Base-by-base conservation (phyloP, 2,329 filamentous ascomycete species). In the Hyphodiscus sp. region DNA sequence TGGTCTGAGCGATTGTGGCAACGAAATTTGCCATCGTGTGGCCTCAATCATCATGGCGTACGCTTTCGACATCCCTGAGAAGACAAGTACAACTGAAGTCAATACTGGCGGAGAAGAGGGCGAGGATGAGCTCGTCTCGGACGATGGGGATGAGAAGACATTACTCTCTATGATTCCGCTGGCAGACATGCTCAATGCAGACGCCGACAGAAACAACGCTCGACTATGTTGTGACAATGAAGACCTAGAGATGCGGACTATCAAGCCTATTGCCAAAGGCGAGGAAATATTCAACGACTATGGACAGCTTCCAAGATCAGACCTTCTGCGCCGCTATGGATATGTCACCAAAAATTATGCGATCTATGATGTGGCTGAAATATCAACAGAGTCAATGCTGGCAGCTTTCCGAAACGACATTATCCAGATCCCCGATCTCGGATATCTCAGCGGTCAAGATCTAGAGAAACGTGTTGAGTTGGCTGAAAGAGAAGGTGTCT, bases 41-140 rank as follows among this genome's bases (percentile, higher is more conserved):
- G 85, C 81, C 11, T 85, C 80, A 9, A 75, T 82, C 18, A 86
- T 88, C 60, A 87, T 87, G 84, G 82, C 83, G 7, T 88, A 87
- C 65, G 84, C 83, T 7, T 88, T 88, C 64, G 85, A 88, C 59
- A 77, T 88, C 46, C 63, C 66, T 2, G 65, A 68, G 42, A 45
- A 47, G 41, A 43, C 53, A 30, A 52, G 53, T n/a, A 45, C 49
- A 38, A 61, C 62, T n/a, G 64, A 69, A 0, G 74, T 77, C 33
- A 73, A 78, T 23, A 76, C 78, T 3, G 68, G 68, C n/a, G 58
- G 50, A 9, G 74, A 78, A 20, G 78, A 79, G 3, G 70, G 70
- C 8, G 71, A 74, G 50, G 73, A 74, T 41, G 73, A 74, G 3
- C 73, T 76, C 48, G 63, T 76, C 57, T 67, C 64, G 16, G 75